Evolutionary conservation across 352 stramenopile genomes (phyloP).

Genomic region (Phytophthora pinifolia): DNA sequence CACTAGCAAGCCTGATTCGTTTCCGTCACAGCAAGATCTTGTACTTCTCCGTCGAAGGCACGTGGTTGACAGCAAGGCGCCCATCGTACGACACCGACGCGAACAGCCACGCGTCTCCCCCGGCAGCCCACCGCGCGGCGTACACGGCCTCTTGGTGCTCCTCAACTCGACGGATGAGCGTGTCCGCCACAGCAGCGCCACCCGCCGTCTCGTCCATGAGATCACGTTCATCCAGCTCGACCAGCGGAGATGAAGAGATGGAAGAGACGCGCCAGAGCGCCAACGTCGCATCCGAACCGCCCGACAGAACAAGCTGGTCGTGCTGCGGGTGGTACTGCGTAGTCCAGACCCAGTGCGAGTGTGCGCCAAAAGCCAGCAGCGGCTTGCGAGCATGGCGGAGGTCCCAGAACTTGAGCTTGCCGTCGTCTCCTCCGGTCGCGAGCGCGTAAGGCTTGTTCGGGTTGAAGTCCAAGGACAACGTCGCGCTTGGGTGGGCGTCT

Average conservation of each 20-base stretch:
- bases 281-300: slow-evolving; percentile 92
- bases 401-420: slow-evolving; percentile 98
- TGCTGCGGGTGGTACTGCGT: slow-evolving; percentile 98
- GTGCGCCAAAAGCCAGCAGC: slow-evolving; percentile 86
- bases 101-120: slow-evolving; percentile 96
- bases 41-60: slow-evolving; percentile 99
- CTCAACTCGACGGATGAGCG: slow-evolving; percentile 88
- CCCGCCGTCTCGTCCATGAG: slow-evolving; percentile 62
- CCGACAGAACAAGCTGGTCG: slow-evolving; percentile 95
- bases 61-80: slow-evolving; percentile 93
- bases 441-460: slow-evolving; percentile 96
- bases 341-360: slow-evolving; percentile 92
- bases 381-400: slow-evolving; percentile 78
- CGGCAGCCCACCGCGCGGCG: slow-evolving; percentile 88
- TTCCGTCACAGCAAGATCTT: slow-evolving; percentile 99
- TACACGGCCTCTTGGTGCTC: slow-evolving; percentile 96
- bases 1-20: no score
- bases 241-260: slow-evolving; percentile 95
- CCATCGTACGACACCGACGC: slow-evolving; percentile 95
- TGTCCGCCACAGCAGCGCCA: slow-evolving; percentile 62
- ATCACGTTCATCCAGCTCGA: slow-evolving; percentile 91
- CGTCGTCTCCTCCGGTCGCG: slow-evolving; percentile 92
- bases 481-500: slow-evolving; percentile 60
- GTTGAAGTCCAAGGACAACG: slow-evolving; percentile 96
- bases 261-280: slow-evolving; percentile 96